Base-by-base conservation (phyloP, 2,329 filamentous ascomycete genomes). In the Eurotiales sp. region DNA sequence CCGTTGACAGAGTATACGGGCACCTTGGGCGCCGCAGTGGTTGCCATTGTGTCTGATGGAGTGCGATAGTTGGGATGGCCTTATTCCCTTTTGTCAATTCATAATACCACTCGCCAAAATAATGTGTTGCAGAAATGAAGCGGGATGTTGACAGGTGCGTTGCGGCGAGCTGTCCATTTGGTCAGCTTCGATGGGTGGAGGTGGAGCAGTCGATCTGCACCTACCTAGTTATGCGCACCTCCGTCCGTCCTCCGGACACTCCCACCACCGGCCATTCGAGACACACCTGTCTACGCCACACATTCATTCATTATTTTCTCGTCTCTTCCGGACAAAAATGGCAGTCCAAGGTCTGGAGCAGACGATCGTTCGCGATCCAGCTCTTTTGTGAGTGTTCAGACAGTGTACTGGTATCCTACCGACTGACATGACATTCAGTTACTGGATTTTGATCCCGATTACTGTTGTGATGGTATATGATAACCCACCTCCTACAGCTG, bases 371-470 rank as follows among this genome's bases (percentile, higher is more conserved):
- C 76, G 93, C 82, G 95, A 99, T 87, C 92, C 93, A 66, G 91
- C 96, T 74, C 80, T 99, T 59, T 96, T 99, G 93, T 97, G 77
- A 68, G 88, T 72, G 48, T 42, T 30, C 12, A 29, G 11, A 29
- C 29, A 42, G 27, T 23, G 22, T 46, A 47, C n/a, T 23, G 51
- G 41, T 50, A 30, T 44, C 44, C 40, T 52, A 51, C 36, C 61
- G 45, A 60, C 14, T 27, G 34, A 22, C 43, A 39, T 15, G 47
- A 37, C 42, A 55, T 39, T 59, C 59, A 99, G 93, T 76, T 97
- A 96, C 80, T 99, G 93, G 93, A 99, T 99, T 73, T 80, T 99
- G 55, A 86, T 96, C 57, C 93, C 93, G 56, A 99, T 99, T 71
- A 96, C 92, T 42, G 80, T 96, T 63, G 93, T 99, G 67, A 99